Conservation (phyloP, 202 grass and related monocot species). For the Eragrostis tef region DNA sequence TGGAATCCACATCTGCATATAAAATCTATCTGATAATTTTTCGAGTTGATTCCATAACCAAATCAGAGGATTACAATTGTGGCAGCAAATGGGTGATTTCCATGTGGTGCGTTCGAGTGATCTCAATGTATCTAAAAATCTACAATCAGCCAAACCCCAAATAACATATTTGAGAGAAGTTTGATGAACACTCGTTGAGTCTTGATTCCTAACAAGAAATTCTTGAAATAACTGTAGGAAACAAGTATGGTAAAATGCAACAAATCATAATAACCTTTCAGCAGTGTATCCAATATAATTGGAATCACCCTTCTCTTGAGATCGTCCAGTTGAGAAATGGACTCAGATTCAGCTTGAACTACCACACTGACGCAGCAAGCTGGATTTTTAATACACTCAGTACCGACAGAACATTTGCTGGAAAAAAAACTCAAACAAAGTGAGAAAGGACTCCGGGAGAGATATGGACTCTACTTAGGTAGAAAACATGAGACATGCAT, state of each 20-base stretch:
- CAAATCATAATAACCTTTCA: slow-evolving; percentile 69
- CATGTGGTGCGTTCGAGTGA: no score
- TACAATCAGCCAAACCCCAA: not conserved
- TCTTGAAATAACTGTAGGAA: slow-evolving; percentile 18
- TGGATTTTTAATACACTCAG: slow-evolving; percentile 39
- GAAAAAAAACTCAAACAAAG: slow-evolving; percentile 43
- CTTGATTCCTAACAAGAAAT: not conserved
- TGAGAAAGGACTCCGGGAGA: slow-evolving; percentile 9
- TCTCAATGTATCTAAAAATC: not conserved
- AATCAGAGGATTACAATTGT: no score
- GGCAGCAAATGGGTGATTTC: no score
- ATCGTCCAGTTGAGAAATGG: slow-evolving; percentile 55
- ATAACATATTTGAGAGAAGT: not conserved
- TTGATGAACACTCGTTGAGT: not conserved
- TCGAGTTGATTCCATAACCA: no score
- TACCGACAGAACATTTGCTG: slow-evolving; percentile 60
- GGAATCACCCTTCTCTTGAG: slow-evolving; percentile 68
- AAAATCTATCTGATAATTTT: no score
- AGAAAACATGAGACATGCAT: not conserved
- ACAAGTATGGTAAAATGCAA: slow-evolving; percentile 18
- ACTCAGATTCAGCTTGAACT: slow-evolving; percentile 53
- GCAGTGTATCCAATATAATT: slow-evolving; percentile 54
- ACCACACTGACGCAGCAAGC: slow-evolving; percentile 68
- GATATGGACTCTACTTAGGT: slow-evolving; percentile 3
- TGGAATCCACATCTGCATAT: no score